Evolutionary conservation across 164 flowering plant species (phyloP).

Genomic region (Malania oleifera): DNA sequence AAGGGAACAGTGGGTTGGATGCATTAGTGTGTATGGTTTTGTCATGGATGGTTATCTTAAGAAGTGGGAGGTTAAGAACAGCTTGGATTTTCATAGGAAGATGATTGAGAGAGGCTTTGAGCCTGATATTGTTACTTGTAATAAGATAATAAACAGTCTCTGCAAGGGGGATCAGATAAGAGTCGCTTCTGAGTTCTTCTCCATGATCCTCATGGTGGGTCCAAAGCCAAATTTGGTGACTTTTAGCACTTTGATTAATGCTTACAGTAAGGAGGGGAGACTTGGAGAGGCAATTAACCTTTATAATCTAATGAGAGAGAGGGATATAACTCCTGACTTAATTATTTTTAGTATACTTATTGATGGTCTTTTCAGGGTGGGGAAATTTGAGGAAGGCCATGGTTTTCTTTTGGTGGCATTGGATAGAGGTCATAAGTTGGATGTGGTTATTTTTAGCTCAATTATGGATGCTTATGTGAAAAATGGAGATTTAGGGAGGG

Average conservation of each 20-base stretch:
- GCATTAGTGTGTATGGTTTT: slow-evolving; percentile 23
- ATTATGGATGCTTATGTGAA: slow-evolving; percentile 41
- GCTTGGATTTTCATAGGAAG: slow-evolving; percentile 23
- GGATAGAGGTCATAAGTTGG: slow-evolving; percentile 32
- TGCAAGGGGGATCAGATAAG: slow-evolving; percentile 22
- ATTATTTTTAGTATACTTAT: slow-evolving; percentile 38
- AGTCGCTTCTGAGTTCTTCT: slow-evolving; percentile 28
- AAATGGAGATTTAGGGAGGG: slow-evolving; percentile 34
- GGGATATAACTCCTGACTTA: slow-evolving; percentile 38
- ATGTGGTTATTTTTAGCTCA: slow-evolving; percentile 45
- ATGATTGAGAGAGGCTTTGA: slow-evolving; percentile 25
- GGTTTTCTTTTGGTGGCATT: slow-evolving; percentile 29
- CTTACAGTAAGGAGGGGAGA: slow-evolving; percentile 26
- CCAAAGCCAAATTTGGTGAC: slow-evolving; percentile 41
- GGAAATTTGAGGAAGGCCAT: slow-evolving; percentile 35
- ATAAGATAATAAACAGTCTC: slow-evolving; percentile 31
- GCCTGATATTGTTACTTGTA: slow-evolving; percentile 31
- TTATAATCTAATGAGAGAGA: slow-evolving; percentile 32
- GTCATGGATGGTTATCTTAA: slow-evolving; percentile 27
- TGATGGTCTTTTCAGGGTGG: slow-evolving; percentile 36
- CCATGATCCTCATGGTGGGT: slow-evolving; percentile 23
- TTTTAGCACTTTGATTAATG: slow-evolving; percentile 38
- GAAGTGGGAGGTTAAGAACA: slow-evolving; percentile 24
- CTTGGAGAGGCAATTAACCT: slow-evolving; percentile 40
- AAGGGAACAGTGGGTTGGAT: not conserved